These are phyloP conservation scores for Ceratobasidium sp. DNA, from an alignment of 1,284 basidiomycete species.

Conservation along the genomic window DNA sequence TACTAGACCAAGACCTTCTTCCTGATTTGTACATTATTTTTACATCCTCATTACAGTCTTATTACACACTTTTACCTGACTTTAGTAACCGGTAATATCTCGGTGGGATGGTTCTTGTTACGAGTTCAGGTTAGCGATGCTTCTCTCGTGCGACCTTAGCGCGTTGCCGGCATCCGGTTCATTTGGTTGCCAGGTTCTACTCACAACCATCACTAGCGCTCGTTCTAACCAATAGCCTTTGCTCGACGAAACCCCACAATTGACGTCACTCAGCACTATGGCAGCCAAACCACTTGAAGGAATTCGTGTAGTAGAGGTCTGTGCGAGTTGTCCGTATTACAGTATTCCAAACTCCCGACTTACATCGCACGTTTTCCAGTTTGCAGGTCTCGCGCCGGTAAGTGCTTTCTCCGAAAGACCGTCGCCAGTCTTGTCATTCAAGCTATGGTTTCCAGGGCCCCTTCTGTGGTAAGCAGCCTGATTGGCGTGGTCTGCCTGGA, in stretches of 20 bases:
- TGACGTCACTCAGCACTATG: not conserved
- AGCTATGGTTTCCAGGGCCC: not conserved
- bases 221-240: not conserved
- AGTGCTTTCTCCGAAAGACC: slow-evolving; percentile 69
- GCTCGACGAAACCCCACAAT: no score
- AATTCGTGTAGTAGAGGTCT: slow-evolving; percentile 68
- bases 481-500: not conserved
- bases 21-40: no score
- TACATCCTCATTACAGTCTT: not conserved
- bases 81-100: not conserved
- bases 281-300: slow-evolving; percentile 53
- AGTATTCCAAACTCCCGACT: slow-evolving; percentile 28
- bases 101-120: not conserved
- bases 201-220: slow-evolving; percentile 19
- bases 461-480: not conserved
- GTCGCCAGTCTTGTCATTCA: slow-evolving; percentile 4
- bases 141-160: not conserved
- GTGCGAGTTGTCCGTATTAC: not conserved
- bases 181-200: slow-evolving; percentile 3
- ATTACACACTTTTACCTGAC: not conserved
- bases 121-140: not conserved
- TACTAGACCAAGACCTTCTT: not conserved
- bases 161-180: not conserved
- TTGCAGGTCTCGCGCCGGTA: slow-evolving; percentile 83
- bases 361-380: slow-evolving; percentile 58